Base-by-base conservation (phyloP, 495 filamentous ascomycete genomes). In the Xylaria palmicola region DNA sequence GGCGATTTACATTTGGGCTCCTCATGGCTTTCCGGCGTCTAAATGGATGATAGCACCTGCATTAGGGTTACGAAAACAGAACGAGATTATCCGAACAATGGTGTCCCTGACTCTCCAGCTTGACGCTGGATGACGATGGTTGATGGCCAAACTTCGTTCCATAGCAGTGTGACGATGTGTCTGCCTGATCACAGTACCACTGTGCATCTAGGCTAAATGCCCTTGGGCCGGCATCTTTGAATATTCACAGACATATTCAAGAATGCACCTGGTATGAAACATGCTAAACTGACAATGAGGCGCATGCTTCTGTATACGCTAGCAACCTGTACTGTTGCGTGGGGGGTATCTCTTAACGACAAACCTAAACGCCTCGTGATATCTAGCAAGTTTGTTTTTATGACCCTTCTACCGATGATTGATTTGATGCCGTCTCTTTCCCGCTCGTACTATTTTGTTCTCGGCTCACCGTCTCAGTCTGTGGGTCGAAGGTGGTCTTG, bases 51-150 rank as follows among this genome's bases (percentile, higher is more conserved):
- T 76, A 76, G 68, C 71, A 72, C 71, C 72, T 72, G 70, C 70
- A 72, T 75, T 82, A 83, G 80, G 77, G 81, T 74, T 65, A 68
- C 65, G 61, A 72, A 60, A 86, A 86, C 83, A 81, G 49, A 59
- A 83, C 66, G 83, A 83, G 78, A 82, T 81, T 78, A 76, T 82
- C 78, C 79, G 80, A 76, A 79, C 76, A 81, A 93, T 19, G 91
- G 91, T 94, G 91, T 96, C 91, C 90, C 90, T 72, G 88, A 93
- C 83, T 91, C 87, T 83, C 77, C 73, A 67, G 70, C 63, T 67
- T 67, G 6, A 70, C 62, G 72, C 64, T 68, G 79, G 78, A 74
- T 51, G 89, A 90, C 85, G 85, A 94, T 68, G 90, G 90, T 96
- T 90, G 91, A 96, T 90, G 85, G 91, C 91, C 91, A 94, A 85